phyloP scores from a whole-genome alignment of 768 basidiomycete genomes.

The Collybia sordida region DNA sequence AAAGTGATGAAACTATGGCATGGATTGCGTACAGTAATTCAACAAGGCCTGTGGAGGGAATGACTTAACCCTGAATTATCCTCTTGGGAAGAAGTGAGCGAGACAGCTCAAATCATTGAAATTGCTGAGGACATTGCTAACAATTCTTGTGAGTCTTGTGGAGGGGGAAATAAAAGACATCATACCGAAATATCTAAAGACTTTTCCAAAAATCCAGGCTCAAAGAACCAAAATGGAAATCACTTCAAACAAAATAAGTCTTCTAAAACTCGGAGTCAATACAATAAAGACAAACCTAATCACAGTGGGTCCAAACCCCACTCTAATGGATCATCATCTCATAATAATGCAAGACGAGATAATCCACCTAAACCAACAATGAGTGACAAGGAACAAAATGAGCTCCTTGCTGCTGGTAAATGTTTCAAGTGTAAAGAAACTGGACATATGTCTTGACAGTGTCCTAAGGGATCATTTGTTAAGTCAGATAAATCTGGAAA shows the following conservation, averaged over 20 bases:
- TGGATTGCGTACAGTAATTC: constrained; percentile 15
- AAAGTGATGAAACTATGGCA: constrained; percentile 26
- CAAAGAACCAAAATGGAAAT: too few species aligned
- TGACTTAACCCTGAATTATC: constrained; percentile 9
- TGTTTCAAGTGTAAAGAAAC: constrained; percentile 1
- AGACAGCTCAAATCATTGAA: too few species aligned
- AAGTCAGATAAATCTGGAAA: background rate
- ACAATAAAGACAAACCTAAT: too few species aligned
- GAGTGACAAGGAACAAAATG: background rate
- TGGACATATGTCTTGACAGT: background rate
- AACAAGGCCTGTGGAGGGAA: constrained; percentile 6
- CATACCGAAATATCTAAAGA: too few species aligned
- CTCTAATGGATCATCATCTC: too few species aligned
- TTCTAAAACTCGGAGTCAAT: too few species aligned
- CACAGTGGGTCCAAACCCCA: too few species aligned
- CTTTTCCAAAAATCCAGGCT: too few species aligned
- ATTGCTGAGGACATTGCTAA: constrained; percentile 1
- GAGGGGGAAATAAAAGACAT: background rate
- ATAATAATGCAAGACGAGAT: too few species aligned
- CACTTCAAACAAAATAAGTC: too few species aligned
- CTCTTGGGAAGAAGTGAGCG: constrained; percentile 4
- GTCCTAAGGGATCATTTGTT: background rate
- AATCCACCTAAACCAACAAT: background rate
- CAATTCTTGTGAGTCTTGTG: background rate
- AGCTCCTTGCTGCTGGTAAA: background rate